Evolutionary conservation across 768 basidiomycete species (phyloP).

Genomic region (Rhodotorula taiwanensis): DNA sequence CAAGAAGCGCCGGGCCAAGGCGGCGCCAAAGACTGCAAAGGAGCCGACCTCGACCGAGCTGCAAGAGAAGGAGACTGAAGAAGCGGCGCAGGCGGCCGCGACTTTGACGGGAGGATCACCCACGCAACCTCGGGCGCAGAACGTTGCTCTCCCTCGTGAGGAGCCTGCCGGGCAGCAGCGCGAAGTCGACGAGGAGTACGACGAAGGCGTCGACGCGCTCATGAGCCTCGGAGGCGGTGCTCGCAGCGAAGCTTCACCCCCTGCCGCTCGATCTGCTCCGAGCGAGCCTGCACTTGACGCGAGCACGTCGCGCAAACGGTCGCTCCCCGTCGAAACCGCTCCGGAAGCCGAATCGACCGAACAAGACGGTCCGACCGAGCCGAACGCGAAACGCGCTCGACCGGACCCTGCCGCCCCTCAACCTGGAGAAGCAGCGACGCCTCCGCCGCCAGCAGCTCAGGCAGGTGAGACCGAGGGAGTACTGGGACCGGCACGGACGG

Average conservation of each 20-base stretch:
- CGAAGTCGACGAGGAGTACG: constrained; percentile 83
- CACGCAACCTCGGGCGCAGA: constrained; percentile 53
- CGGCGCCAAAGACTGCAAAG: constrained; percentile 19
- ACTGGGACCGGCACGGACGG: not conserved
- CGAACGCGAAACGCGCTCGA: not conserved
- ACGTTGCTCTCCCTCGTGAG: constrained; percentile 40
- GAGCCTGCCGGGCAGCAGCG: constrained; percentile 47
- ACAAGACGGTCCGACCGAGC: constrained; percentile 2
- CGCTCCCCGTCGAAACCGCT: constrained; percentile 1
- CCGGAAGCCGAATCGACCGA: not conserved
- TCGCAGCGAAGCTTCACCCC: not conserved
- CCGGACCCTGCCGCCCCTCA: not conserved
- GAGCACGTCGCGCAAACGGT: constrained; percentile 26
- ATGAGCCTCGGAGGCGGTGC: constrained; percentile 56
- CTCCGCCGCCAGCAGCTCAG: not conserved
- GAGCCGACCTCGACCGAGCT: not conserved
- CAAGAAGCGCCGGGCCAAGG: constrained; percentile 23
- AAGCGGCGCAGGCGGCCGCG: constrained; percentile 55
- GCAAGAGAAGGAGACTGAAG: constrained; percentile 47
- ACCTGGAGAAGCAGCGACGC: not conserved
- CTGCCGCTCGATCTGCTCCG: constrained; percentile 4
- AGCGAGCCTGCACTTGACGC: not conserved
- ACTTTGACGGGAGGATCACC: constrained; percentile 39
- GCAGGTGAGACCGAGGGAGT: too few species aligned
- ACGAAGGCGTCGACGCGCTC: constrained; percentile 79